Conservation (phyloP, 2,329 filamentous ascomycete species). For the Aspergillus cejpii region DNA sequence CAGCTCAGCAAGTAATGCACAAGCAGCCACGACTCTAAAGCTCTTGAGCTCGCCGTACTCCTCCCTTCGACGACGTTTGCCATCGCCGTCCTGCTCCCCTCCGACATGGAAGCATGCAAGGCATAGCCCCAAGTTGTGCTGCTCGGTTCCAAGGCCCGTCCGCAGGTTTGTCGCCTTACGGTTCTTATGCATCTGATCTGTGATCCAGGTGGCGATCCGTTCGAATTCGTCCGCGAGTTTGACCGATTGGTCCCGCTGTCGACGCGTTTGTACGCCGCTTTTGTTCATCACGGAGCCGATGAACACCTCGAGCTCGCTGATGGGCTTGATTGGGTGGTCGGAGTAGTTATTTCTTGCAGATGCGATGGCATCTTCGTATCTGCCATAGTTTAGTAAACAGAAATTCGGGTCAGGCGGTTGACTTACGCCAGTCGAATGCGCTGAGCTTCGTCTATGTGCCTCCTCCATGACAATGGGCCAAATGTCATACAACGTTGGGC, state of each 20-base stretch:
- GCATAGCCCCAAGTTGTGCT: constrained; percentile 11
- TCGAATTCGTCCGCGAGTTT: constrained; percentile 43
- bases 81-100: neutral
- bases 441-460: constrained; percentile 13
- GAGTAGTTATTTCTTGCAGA: constrained; percentile 45
- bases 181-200: constrained; percentile 7
- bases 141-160: constrained; percentile 5
- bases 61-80: neutral
- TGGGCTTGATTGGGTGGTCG: constrained; percentile 35
- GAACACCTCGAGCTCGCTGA: constrained; percentile 52
- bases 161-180: neutral
- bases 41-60: constrained; percentile 11
- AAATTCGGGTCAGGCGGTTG: neutral
- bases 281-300: constrained; percentile 52
- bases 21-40: constrained; percentile 15
- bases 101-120: constrained; percentile 15
- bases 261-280: constrained; percentile 34
- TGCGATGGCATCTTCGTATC: constrained; percentile 49
- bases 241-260: constrained; percentile 39
- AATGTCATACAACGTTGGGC: constrained; percentile 7
- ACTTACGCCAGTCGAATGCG: constrained; percentile 9
- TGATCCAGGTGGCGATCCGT: constrained; percentile 15
- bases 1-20: constrained; percentile 14
- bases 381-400: constrained; percentile 17
- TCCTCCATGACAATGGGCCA: constrained; percentile 7